Evolutionary conservation across 2,329 filamentous ascomycete genomes (phyloP).

Genomic region (Colletotrichum gloeosporioides): DNA sequence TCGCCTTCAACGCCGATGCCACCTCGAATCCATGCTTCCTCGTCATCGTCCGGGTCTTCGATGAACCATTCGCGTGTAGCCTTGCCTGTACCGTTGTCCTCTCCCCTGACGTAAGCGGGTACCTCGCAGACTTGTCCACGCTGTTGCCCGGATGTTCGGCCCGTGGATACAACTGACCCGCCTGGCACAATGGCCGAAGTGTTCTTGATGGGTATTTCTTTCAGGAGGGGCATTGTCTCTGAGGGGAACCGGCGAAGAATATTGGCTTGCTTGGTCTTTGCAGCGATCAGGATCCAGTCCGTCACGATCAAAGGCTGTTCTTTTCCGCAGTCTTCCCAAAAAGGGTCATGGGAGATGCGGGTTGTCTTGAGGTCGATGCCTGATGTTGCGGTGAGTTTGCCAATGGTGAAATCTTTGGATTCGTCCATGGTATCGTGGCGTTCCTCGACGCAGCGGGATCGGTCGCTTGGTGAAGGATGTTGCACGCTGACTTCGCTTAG

Average conservation of each 20-base stretch:
- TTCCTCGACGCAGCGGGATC: slow-evolving; percentile 37
- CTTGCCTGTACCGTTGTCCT: slow-evolving; percentile 44
- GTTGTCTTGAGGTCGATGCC: slow-evolving; percentile 48
- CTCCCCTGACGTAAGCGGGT: slow-evolving; percentile 45
- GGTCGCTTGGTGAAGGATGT: slow-evolving; percentile 47
- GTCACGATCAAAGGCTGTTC: slow-evolving; percentile 47
- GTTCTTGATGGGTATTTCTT: slow-evolving; percentile 36
- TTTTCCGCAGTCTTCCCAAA: slow-evolving; percentile 46
- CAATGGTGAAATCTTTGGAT: slow-evolving; percentile 35
- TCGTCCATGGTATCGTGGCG: slow-evolving; percentile 41
- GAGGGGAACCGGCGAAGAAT: slow-evolving; percentile 45
- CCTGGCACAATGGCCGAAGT: slow-evolving; percentile 38
- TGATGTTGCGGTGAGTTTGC: slow-evolving; percentile 43
- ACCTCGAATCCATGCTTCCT: slow-evolving; percentile 49
- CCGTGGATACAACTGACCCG: slow-evolving; percentile 42
- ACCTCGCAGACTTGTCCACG: slow-evolving; percentile 47
- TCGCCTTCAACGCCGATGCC: slow-evolving; percentile 51
- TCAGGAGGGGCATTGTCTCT: slow-evolving; percentile 32
- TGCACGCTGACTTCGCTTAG: slow-evolving; percentile 35
- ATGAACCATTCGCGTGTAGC: slow-evolving; percentile 52
- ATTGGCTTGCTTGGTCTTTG: slow-evolving; percentile 40
- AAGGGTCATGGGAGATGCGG: slow-evolving; percentile 47
- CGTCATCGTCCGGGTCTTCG: slow-evolving; percentile 44
- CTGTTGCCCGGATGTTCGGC: slow-evolving; percentile 48
- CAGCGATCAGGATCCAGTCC: slow-evolving; percentile 48